Evolutionary conservation across 73 alveolate species (phyloP).

Genomic region (Tetrahymena borealis): DNA sequence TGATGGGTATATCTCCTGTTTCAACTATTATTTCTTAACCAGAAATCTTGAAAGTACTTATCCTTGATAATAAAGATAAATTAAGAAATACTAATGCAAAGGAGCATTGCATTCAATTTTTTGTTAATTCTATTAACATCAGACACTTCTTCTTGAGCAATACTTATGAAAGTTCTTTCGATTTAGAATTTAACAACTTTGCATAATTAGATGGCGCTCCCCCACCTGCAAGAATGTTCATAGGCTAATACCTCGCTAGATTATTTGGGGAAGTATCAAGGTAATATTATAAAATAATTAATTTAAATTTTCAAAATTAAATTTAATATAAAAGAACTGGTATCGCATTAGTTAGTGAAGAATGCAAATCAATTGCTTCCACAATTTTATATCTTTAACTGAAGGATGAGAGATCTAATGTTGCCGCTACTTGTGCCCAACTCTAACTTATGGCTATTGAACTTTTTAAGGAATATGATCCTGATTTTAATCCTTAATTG

Average conservation of each 20-base stretch:
- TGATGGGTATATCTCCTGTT: not conserved
- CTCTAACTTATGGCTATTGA: not conserved
- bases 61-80: not conserved
- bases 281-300: not conserved
- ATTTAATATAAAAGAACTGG: not conserved
- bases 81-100: not conserved
- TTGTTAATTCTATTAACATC: not conserved
- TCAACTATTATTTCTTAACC: not conserved
- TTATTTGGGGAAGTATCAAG: not conserved
- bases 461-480: not conserved
- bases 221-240: not conserved
- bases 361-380: not conserved
- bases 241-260: not conserved
- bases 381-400: not conserved
- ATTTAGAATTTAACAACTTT: not conserved
- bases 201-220: not conserved
- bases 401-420: not conserved
- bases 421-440: not conserved
- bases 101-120: not conserved
- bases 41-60: not conserved
- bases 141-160: not conserved
- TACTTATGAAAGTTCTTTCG: not conserved
- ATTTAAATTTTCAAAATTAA: not conserved
- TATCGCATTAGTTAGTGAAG: not conserved
- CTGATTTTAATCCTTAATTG: not conserved